Conservation (phyloP, 345 rosid species). For the Lagerstroemia speciosa region DNA sequence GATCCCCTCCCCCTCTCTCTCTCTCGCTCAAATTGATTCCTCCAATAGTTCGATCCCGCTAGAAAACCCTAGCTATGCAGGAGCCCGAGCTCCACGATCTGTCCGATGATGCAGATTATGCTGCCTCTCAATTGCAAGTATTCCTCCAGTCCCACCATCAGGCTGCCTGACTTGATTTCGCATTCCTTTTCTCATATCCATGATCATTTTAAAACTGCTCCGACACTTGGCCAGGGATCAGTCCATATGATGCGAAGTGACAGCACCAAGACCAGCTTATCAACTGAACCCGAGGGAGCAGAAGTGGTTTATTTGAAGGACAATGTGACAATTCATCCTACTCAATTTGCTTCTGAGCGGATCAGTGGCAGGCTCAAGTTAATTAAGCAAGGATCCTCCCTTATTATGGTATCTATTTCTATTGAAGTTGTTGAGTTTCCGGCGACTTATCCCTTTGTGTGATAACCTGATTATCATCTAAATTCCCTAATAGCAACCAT, state of each 20-base stretch:
- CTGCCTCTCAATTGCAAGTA: conserved; percentile 78
- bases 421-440: background rate
- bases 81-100: conserved; percentile 79
- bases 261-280: conserved; percentile 46
- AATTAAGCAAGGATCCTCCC: conserved; percentile 64
- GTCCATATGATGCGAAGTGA: conserved; percentile 58
- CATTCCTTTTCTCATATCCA: background rate
- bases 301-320: conserved; percentile 68
- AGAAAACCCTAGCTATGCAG: conserved; percentile 34
- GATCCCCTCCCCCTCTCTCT: background rate
- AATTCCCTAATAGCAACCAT: background rate
- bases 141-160: conserved; percentile 4
- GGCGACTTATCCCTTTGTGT: background rate
- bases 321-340: conserved; percentile 85
- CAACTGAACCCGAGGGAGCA: conserved; percentile 58
- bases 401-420: conserved; percentile 46
- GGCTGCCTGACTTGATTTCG: background rate
- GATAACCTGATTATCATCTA: background rate
- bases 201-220: background rate
- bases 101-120: conserved; percentile 97
- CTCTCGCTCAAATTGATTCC: background rate
- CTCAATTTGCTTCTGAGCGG: conserved; percentile 82
- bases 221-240: conserved; percentile 39
- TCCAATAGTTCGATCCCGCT: background rate
- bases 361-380: conserved; percentile 86